These are phyloP conservation scores for Polychytrium aggregatum DNA, from an alignment of 192 early-diverging fungal species.

Conservation along the genomic window DNA sequence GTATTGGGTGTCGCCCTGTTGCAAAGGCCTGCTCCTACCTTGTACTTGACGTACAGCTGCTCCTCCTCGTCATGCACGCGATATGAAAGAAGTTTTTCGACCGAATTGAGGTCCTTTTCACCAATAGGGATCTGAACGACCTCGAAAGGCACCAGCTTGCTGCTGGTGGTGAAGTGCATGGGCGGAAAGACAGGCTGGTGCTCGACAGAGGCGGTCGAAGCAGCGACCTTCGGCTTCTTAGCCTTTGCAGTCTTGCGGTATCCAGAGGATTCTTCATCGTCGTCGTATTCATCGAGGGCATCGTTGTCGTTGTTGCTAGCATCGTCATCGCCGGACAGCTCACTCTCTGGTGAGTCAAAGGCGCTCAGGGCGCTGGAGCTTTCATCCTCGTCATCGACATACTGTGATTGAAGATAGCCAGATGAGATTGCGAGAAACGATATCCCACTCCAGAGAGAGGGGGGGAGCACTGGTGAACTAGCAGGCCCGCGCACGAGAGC, in stretches of 20 bases:
- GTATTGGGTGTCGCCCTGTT: background rate
- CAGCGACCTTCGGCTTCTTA: constrained; percentile 1
- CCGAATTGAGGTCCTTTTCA: constrained; percentile 17
- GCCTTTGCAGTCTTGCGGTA: constrained; percentile 3
- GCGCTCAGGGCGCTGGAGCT: no score
- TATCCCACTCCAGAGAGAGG: no score
- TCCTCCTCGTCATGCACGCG: constrained; percentile 24
- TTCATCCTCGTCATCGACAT: no score
- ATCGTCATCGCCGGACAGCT: no score
- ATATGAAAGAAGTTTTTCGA: constrained; percentile 35
- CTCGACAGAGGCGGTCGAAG: background rate
- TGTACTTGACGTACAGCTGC: constrained; percentile 70
- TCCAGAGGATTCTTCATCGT: constrained; percentile 9
- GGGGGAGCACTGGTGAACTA: no score
- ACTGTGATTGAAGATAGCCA: no score
- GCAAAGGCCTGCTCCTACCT: constrained; percentile 38
- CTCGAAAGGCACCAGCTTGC: constrained; percentile 20
- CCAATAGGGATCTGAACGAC: constrained; percentile 31
- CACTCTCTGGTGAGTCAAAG: no score
- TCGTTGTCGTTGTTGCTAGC: no score
- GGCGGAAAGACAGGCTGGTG: background rate
- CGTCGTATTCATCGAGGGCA: constrained; percentile 8
- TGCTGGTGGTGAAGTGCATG: background rate
- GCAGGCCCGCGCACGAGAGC: no score
- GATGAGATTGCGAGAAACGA: no score